These are phyloP conservation scores for Phytophthora brassicae DNA, from an alignment of 352 stramenopile genomes.

Conservation along the genomic window DNA sequence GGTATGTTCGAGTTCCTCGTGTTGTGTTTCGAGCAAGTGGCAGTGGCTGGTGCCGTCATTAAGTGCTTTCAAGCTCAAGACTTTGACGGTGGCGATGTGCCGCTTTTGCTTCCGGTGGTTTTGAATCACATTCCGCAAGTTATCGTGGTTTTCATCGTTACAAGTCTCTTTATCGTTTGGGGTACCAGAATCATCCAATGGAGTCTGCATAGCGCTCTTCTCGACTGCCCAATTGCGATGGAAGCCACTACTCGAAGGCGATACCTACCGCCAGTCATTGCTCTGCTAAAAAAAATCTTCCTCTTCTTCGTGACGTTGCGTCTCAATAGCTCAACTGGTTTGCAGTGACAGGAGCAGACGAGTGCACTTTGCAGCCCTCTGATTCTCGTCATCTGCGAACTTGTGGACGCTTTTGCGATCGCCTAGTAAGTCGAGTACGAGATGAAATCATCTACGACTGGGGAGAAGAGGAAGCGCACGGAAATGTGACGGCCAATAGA, in stretches of 20 bases:
- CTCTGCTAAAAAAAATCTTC: conserved; percentile 33
- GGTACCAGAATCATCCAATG: conserved; percentile 26
- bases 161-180: conserved; percentile 31
- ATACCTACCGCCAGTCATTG: conserved; percentile 31
- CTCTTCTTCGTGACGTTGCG: conserved; percentile 22
- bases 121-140: conserved; percentile 30
- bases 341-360: conserved; percentile 30
- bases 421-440: conserved; percentile 20
- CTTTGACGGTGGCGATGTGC: conserved; percentile 16
- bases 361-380: conserved; percentile 31
- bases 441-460: conserved; percentile 27
- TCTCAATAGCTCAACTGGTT: conserved; percentile 14
- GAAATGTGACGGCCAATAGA: conserved; percentile 20
- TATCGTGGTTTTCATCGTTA: conserved; percentile 23
- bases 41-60: conserved; percentile 33
- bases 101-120: conserved; percentile 23
- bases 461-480: conserved; percentile 9
- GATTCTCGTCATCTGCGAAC: conserved; percentile 33
- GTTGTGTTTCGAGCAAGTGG: conserved; percentile 37
- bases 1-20: conserved; percentile 38
- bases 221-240: conserved; percentile 21
- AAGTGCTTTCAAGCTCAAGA: conserved; percentile 36
- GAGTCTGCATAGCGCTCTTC: conserved; percentile 21
- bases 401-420: conserved; percentile 29
- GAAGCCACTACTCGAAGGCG: conserved; percentile 26